A percentile compares a stretch with the other conserved stretches of the same genome.
Evolutionary conservation across 352 stramenopile genomes (phyloP).

Genomic region (Phytopythium kandeliae): DNA sequence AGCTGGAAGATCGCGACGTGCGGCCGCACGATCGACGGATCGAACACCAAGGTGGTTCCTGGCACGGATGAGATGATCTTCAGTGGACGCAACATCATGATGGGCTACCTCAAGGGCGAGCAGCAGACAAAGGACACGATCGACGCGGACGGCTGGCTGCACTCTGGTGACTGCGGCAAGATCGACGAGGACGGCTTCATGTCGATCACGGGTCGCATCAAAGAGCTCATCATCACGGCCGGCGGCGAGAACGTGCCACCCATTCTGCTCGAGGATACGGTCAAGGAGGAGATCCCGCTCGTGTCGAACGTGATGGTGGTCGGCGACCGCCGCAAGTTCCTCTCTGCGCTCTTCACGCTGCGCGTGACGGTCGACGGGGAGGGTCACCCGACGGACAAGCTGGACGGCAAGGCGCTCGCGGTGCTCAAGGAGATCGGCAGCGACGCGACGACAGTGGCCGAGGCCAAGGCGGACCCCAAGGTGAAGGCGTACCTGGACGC

Average conservation of each 20-base stretch:
- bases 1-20: constrained; percentile 89
- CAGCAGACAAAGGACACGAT: constrained; percentile 85
- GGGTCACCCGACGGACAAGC: constrained; percentile 75
- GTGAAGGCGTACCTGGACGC: constrained; percentile 67
- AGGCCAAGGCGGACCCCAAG: constrained; percentile 72
- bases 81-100: constrained; percentile 84
- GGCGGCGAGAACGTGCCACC: constrained; percentile 95
- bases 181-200: constrained; percentile 92
- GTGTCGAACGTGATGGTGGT: constrained; percentile 92
- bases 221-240: constrained; percentile 95
- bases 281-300: constrained; percentile 85
- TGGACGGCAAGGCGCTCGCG: constrained; percentile 60
- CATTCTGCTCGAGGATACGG: constrained; percentile 87
- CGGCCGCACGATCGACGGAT: constrained; percentile 70
- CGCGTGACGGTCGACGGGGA: constrained; percentile 74
- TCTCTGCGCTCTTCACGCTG: constrained; percentile 86
- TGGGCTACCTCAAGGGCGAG: constrained; percentile 85
- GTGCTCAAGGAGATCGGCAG: constrained; percentile 63
- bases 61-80: constrained; percentile 75
- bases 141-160: constrained; percentile 90
- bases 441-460: constrained; percentile 55
- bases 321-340: constrained; percentile 92
- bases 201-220: constrained; percentile 94
- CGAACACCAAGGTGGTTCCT: constrained; percentile 46
- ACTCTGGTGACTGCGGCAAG: constrained; percentile 91